A percentile compares a stretch with the other conserved stretches of the same genome.
These are phyloP conservation scores for Globisporangium heterothallicum DNA, from an alignment of 352 stramenopile species.

Conservation along the genomic window DNA sequence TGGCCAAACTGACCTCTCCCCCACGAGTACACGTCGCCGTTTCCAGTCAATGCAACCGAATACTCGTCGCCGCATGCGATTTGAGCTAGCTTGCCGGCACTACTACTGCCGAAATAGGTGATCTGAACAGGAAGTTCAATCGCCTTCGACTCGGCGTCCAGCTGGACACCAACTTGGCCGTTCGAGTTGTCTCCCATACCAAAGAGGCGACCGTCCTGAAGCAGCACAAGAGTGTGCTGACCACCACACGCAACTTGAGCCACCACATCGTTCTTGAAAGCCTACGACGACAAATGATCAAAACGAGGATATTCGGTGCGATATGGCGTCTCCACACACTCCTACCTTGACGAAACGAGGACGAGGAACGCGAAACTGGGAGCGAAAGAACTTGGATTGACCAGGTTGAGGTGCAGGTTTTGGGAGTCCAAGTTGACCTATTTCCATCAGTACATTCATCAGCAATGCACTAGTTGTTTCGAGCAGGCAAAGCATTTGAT, in stretches of 20 bases:
- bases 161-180: conserved; percentile 50
- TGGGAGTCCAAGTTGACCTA: conserved; percentile 62
- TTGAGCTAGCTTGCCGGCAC: conserved; percentile 28
- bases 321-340: no score
- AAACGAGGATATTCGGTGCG: no score
- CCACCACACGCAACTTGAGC: conserved; percentile 58
- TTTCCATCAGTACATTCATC: neutral
- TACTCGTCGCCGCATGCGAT: conserved; percentile 60
- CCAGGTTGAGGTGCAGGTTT: conserved; percentile 40
- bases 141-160: conserved; percentile 25
- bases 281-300: no score
- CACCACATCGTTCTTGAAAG: conserved; percentile 48
- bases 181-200: conserved; percentile 74
- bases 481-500: neutral
- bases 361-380: conserved; percentile 63
- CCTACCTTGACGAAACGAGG: conserved; percentile 63
- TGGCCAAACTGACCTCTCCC: conserved; percentile 65
- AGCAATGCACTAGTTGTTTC: neutral
- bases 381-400: conserved; percentile 78
- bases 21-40: conserved; percentile 67
- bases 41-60: conserved; percentile 47
- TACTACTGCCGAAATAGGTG: conserved; percentile 10
- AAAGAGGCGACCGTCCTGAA: conserved; percentile 53
- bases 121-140: conserved; percentile 33
- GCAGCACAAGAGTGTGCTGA: conserved; percentile 64